Percentiles rank a stretch among this genome's conserved stretches.
These are phyloP conservation scores for Stagonosporopsis rhizophila DNA, from an alignment of 2,329 filamentous ascomycete species.

Conservation along the genomic window DNA sequence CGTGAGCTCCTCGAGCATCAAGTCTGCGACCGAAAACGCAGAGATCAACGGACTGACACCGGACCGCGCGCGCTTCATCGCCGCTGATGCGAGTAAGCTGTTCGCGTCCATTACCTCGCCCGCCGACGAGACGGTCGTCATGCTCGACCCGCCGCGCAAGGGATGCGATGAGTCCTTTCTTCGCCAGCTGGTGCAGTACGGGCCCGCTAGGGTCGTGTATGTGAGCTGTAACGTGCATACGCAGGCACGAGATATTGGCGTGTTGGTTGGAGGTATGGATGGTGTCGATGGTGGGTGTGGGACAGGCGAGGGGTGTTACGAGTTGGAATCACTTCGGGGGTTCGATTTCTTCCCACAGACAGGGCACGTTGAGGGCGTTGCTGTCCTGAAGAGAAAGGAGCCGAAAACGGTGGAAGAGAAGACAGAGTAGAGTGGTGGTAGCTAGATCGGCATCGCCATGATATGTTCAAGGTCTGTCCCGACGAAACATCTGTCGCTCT, in stretches of 20 bases:
- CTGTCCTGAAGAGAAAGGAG: slow-evolving; percentile 60
- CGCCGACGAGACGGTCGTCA: slow-evolving; percentile 84
- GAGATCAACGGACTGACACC: slow-evolving; percentile 72
- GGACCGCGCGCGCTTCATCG: slow-evolving; percentile 80
- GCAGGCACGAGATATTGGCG: slow-evolving; percentile 90
- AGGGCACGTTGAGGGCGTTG: slow-evolving; percentile 71
- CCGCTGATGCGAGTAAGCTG: slow-evolving; percentile 83
- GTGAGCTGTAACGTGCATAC: slow-evolving; percentile 99
- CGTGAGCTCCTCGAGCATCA: slow-evolving; percentile 80
- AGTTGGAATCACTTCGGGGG: slow-evolving; percentile 87
- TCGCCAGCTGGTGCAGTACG: slow-evolving; percentile 77
- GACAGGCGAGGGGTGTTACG: slow-evolving; percentile 63
- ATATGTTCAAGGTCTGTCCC: not conserved
- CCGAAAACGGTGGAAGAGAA: not conserved
- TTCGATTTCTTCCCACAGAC: slow-evolving; percentile 98
- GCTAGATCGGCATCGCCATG: no score
- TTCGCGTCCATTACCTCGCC: slow-evolving; percentile 80
- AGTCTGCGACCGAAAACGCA: slow-evolving; percentile 80
- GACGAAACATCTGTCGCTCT: not conserved
- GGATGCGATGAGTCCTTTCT: slow-evolving; percentile 90
- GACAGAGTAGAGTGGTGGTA: not conserved
- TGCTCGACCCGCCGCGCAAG: slow-evolving; percentile 95
- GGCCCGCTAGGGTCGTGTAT: slow-evolving; percentile 82
- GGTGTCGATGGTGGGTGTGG: slow-evolving; percentile 47
- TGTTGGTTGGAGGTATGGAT: slow-evolving; percentile 75